Base-by-base conservation (phyloP, 2,329 filamentous ascomycete species). In the Arthrobotrys musiformis region DNA sequence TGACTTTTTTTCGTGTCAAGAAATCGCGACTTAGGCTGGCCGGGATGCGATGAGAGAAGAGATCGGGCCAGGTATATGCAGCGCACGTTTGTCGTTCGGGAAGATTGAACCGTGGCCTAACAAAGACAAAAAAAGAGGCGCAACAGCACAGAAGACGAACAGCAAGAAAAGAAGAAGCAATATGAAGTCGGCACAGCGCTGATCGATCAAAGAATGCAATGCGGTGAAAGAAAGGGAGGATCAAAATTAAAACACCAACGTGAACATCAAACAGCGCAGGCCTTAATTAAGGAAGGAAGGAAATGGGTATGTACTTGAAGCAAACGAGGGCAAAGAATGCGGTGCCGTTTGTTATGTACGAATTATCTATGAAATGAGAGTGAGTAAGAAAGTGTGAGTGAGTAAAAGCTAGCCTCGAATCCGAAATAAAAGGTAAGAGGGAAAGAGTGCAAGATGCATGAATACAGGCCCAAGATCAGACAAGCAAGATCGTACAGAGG, bases 51-150 rank as follows among this genome's bases (percentile, higher is more conserved):
- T 44, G 58, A 46, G 19, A 60, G 11, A 15, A 24, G 15, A 58
- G 54, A 40, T 58, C 54, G 54, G 54, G 54, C 54, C 54, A 58
- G 54, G 54, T 58, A 58, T 56, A 22, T 33, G 30, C 30, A 35
- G 30, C 22, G 44, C 19, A 26, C 54, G 30, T 7, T 46, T 22
- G 60, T 48, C 44, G 19, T 48, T 24, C 40, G 40, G 40, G 11
- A 1, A 42, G 40, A 11, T 48, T 63, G 44, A 63, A 63, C 40
- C 40, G 44, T 63, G 44, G 40, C 40, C 44, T 46, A 46, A 63
- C 44, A 46, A 28, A 33, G 28, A 63, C 44, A 63, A 44, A 28
- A 17, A 40, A 42, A 19, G 44, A 46, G 26, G 40, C 60, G 60
- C 60, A 42, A 62, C 13, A 3, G 15, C 37, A 40, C n/a, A n/a